These are phyloP conservation scores for Amorphotheca resinae DNA, from an alignment of 495 filamentous ascomycete species.

Conservation along the genomic window DNA sequence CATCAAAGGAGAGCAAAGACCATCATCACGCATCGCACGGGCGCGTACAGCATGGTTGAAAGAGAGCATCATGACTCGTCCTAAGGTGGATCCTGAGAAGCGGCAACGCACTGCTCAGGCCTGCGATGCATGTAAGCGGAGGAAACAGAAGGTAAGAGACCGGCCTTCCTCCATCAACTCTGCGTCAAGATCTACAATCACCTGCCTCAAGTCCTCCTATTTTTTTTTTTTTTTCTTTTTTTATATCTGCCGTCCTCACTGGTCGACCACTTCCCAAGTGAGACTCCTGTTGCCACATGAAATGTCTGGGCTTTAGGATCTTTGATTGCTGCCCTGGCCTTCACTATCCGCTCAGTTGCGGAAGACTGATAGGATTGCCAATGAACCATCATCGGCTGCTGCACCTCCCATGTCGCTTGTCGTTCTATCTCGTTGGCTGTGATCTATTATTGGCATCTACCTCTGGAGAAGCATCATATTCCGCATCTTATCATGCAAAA, in stretches of 20 bases:
- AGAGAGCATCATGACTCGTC: constrained; percentile 31
- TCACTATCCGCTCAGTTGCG: too few species aligned
- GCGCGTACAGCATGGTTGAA: neutral
- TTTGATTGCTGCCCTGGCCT: too few species aligned
- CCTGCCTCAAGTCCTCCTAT: neutral
- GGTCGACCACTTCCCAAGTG: neutral
- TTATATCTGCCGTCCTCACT: neutral
- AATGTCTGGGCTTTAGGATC: neutral
- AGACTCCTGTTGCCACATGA: neutral
- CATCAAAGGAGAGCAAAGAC: too few species aligned
- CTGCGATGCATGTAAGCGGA: constrained; percentile 66
- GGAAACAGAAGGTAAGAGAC: constrained; percentile 60
- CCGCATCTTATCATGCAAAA: too few species aligned
- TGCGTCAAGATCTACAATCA: neutral
- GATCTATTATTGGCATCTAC: too few species aligned
- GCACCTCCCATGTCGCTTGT: too few species aligned
- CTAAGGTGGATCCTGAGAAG: constrained; percentile 51
- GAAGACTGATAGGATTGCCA: too few species aligned
- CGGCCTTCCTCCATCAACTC: neutral
- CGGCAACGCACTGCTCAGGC: constrained; percentile 53
- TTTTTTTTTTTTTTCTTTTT: neutral
- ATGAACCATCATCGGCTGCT: too few species aligned
- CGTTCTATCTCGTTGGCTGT: too few species aligned
- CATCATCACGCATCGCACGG: too few species aligned
- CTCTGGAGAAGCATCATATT: too few species aligned